A percentile compares a stretch with the other conserved stretches of the same genome.
These are phyloP conservation scores for Lentinula lateritia DNA, from an alignment of 768 basidiomycete genomes.

Conservation along the genomic window DNA sequence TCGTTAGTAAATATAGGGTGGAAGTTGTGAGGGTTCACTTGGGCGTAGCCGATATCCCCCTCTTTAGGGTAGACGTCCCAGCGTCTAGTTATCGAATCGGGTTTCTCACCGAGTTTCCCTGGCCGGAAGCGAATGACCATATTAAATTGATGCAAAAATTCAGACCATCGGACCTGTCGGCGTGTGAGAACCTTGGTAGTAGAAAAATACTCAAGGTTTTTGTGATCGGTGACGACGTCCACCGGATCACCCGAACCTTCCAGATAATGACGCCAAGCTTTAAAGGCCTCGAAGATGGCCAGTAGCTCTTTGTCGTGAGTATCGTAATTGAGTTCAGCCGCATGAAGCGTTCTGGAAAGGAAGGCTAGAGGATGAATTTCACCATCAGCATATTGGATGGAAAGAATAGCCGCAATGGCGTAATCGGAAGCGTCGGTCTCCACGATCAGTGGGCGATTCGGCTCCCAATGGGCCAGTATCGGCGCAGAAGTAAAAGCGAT, in stretches of 20 bases:
- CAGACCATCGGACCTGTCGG: background rate
- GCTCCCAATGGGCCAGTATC: slow-evolving; percentile 10
- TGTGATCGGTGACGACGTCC: background rate
- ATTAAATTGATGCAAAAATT: background rate
- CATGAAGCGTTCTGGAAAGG: slow-evolving; percentile 17
- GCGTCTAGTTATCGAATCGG: slow-evolving; percentile 19
- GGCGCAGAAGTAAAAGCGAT: no score
- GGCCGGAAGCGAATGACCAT: background rate
- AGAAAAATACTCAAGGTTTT: background rate
- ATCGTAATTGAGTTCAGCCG: background rate
- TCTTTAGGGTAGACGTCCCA: slow-evolving; percentile 22
- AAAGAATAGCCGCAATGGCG: slow-evolving; percentile 27
- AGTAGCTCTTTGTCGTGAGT: background rate
- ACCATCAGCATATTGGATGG: slow-evolving; percentile 32
- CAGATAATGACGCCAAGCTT: background rate
- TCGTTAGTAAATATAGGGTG: slow-evolving; percentile 17
- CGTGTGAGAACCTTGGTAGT: background rate
- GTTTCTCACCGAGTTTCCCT: slow-evolving; percentile 14
- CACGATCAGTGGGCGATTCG: slow-evolving; percentile 15
- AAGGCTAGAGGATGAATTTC: slow-evolving; percentile 35
- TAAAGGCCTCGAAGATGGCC: background rate
- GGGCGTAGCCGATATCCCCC: slow-evolving; percentile 18
- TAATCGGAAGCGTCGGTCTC: slow-evolving; percentile 26
- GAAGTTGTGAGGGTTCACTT: slow-evolving; percentile 18
- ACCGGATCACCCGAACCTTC: background rate